These are phyloP conservation scores for Smithsoniella earleae DNA, from an alignment of 163 green algal species.

Conservation along the genomic window DNA sequence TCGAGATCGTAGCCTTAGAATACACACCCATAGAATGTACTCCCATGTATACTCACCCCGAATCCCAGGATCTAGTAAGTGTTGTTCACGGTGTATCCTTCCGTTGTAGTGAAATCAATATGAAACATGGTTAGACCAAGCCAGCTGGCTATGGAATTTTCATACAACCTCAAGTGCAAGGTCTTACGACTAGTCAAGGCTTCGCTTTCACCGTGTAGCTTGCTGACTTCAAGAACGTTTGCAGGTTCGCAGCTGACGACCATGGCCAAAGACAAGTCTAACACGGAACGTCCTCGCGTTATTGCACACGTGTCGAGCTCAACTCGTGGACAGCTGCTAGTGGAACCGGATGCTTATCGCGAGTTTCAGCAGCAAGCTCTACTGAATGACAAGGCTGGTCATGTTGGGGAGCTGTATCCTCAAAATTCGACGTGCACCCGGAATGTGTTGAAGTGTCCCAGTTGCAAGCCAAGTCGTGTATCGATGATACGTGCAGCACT, in stretches of 20 bases:
- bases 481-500: neutral
- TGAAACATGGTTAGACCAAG: too few relatives aligned
- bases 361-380: slow-evolving; percentile 10
- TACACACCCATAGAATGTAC: too few relatives aligned
- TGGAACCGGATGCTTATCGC: slow-evolving; percentile 28
- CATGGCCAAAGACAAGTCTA: slow-evolving; percentile 41
- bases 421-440: neutral
- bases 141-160: too few relatives aligned
- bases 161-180: too few relatives aligned
- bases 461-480: neutral
- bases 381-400: slow-evolving; percentile 32
- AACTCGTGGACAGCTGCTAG: slow-evolving; percentile 43
- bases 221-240: too few relatives aligned
- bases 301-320: slow-evolving; percentile 27
- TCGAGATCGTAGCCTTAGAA: too few relatives aligned
- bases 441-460: neutral
- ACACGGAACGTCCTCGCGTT: slow-evolving; percentile 37
- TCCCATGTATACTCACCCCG: too few relatives aligned
- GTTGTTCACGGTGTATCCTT: too few relatives aligned
- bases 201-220: too few relatives aligned
- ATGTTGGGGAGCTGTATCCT: neutral
- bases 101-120: too few relatives aligned
- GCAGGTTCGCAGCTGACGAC: slow-evolving; percentile 45
- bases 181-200: too few relatives aligned
- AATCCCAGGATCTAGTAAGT: too few relatives aligned